phyloP scores from a whole-genome alignment of 805 yeast species.

The Ogataea parapolymorpha region DNA sequence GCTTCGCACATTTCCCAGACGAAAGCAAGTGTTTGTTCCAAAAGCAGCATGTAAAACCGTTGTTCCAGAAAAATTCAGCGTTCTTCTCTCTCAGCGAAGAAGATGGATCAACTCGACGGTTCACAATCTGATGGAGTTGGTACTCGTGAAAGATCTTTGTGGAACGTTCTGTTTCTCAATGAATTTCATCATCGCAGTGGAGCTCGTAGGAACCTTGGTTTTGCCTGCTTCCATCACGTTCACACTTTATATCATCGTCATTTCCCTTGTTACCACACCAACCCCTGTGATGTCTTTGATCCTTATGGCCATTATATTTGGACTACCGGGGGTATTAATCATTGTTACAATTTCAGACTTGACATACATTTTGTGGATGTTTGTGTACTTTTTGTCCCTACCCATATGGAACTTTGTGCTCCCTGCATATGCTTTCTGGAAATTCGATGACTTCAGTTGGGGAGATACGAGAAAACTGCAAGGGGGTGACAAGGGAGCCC shows the following conservation, averaged over 20 bases:
- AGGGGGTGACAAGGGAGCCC: slow-evolving; percentile 66
- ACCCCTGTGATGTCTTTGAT: slow-evolving; percentile 76
- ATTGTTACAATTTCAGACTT: slow-evolving; percentile 75
- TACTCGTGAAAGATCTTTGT: slow-evolving; percentile 79
- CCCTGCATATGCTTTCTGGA: slow-evolving; percentile 89
- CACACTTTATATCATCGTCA: slow-evolving; percentile 72
- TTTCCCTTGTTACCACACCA: slow-evolving; percentile 67
- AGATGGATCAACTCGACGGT: slow-evolving; percentile 97
- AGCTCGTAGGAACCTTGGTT: slow-evolving; percentile 81
- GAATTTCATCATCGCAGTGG: slow-evolving; percentile 87
- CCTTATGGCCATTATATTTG: slow-evolving; percentile 73
- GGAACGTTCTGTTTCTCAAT: slow-evolving; percentile 93
- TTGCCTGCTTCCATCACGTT: slow-evolving; percentile 85
- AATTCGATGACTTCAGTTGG: slow-evolving; percentile 95
- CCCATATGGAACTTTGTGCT: slow-evolving; percentile 94
- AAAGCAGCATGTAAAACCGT: slow-evolving; percentile 90
- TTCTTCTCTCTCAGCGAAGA: slow-evolving; percentile 86
- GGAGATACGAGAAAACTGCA: slow-evolving; percentile 87
- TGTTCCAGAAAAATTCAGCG: slow-evolving; percentile 79
- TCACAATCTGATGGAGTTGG: slow-evolving; percentile 86
- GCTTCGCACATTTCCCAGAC: slow-evolving; percentile 84
- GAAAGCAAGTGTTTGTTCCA: slow-evolving; percentile 82
- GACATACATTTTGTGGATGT: slow-evolving; percentile 74
- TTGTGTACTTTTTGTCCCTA: slow-evolving; percentile 70
- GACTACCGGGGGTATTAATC: slow-evolving; percentile 79